Conservation (phyloP, 139 green algal genomes). For the Yamagishiella unicocca region DNA sequence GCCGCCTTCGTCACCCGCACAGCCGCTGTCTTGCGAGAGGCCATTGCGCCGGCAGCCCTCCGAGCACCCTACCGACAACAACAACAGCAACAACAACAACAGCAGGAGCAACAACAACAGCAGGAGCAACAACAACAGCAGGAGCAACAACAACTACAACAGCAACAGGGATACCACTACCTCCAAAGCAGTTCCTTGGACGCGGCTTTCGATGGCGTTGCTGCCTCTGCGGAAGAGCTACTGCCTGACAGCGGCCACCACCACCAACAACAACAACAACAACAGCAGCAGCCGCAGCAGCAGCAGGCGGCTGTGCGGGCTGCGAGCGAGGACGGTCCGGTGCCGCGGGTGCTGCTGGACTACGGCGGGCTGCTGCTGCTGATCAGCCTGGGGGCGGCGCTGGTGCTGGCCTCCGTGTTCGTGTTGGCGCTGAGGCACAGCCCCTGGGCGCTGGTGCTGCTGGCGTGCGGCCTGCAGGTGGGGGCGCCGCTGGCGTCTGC, state of each 20-base stretch:
- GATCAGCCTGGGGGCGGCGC: neutral
- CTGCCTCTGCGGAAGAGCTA: too few species aligned
- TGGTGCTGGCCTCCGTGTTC: conserved; percentile 10
- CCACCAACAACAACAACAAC: neutral
- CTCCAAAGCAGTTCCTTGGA: too few species aligned
- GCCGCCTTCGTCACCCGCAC: neutral
- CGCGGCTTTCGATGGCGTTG: too few species aligned
- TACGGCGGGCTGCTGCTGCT: conserved; percentile 25
- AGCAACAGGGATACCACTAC: too few species aligned
- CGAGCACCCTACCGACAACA: neutral
- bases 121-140: too few species aligned
- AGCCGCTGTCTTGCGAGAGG: neutral
- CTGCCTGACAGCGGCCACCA: too few species aligned
- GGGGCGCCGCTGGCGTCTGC: neutral
- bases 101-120: too few species aligned
- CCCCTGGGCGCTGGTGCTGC: conserved; percentile 29
- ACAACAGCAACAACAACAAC: too few species aligned
- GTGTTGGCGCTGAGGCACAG: conserved; percentile 3
- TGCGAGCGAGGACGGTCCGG: neutral
- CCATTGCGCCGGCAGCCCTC: neutral
- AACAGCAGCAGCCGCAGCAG: neutral
- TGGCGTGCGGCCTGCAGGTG: conserved; percentile 33
- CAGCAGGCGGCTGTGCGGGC: neutral
- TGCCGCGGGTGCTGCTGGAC: conserved; percentile 7
- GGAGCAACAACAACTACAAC: too few species aligned